Evolutionary conservation across 1,284 basidiomycete genomes (phyloP).

Genomic region (Apiotrichum akiyoshidainum): DNA sequence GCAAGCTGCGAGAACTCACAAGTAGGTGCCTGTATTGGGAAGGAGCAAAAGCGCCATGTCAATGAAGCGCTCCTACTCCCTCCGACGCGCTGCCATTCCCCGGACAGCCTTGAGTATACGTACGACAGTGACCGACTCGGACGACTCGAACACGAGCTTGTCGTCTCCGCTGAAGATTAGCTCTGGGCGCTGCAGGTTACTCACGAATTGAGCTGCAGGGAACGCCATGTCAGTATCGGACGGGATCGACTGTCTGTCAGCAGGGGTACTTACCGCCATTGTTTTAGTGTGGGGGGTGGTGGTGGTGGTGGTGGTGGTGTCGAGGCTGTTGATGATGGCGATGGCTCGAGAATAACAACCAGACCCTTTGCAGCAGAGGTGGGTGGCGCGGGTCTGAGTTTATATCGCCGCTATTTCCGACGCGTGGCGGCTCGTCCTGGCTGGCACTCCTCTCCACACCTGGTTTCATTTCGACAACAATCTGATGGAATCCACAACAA

Average conservation of each 20-base stretch:
- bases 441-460: too few species aligned
- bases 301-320: constrained; percentile 7
- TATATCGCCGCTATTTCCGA: constrained; percentile 8
- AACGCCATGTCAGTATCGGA: constrained; percentile 21
- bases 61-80: constrained; percentile 48
- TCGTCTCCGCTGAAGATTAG: constrained; percentile 43
- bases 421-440: constrained; percentile 11
- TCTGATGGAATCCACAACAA: not conserved
- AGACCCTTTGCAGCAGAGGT: not conserved
- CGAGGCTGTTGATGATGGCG: constrained; percentile 3
- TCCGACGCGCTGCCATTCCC: constrained; percentile 38
- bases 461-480: not conserved
- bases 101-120: constrained; percentile 35
- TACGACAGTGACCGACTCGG: constrained; percentile 78
- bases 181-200: constrained; percentile 5
- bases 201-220: constrained; percentile 43
- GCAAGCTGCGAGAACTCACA: constrained; percentile 35
- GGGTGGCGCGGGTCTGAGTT: constrained; percentile 14
- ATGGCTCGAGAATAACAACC: constrained; percentile 1
- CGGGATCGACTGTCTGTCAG: not conserved
- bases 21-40: constrained; percentile 51
- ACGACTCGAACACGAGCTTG: constrained; percentile 98
- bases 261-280: constrained; percentile 69
- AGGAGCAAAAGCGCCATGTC: constrained; percentile 47
- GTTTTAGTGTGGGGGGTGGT: constrained; percentile 30